Percentiles rank a stretch among this genome's conserved stretches.
Conservation (phyloP, 2,329 filamentous ascomycete genomes). For the Lasiodiplodia sp. region DNA sequence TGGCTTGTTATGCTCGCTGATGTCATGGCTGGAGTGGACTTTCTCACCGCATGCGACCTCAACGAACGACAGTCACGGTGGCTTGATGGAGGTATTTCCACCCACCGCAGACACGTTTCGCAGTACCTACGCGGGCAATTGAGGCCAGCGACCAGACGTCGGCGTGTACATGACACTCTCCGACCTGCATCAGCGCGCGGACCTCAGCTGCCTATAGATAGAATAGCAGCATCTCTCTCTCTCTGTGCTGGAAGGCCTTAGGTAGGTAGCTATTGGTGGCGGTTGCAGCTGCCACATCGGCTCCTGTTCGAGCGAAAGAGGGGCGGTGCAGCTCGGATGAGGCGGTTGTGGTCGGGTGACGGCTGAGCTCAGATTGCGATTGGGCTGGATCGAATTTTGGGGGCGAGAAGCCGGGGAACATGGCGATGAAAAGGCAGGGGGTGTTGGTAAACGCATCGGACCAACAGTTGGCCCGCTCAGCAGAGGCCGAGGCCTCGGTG, state of each 20-base stretch:
- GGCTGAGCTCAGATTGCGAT: constrained; percentile 18
- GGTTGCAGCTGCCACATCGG: neutral
- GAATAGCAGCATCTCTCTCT: neutral
- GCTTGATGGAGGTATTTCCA: neutral
- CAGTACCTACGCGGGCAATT: too few species aligned
- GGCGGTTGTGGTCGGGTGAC: constrained; percentile 15
- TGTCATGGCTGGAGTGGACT: neutral
- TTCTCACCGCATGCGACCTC: neutral
- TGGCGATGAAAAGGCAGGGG: neutral
- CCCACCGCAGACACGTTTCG: neutral
- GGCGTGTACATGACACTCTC: neutral
- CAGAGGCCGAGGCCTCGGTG: neutral
- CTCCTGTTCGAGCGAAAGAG: neutral
- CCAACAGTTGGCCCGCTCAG: neutral
- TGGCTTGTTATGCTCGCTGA: neutral
- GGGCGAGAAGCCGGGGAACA: constrained; percentile 13
- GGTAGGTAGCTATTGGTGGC: neutral
- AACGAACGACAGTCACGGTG: neutral
- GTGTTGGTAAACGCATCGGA: constrained; percentile 1
- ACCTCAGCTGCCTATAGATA: neutral
- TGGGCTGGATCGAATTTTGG: neutral
- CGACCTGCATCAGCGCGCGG: neutral
- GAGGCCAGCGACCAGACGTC: too few species aligned
- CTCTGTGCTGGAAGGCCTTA: neutral
- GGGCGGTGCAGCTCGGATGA: neutral